Evolutionary conservation across 2,329 filamentous ascomycete species (phyloP).

Genomic region (Verticillium alfalfae): DNA sequence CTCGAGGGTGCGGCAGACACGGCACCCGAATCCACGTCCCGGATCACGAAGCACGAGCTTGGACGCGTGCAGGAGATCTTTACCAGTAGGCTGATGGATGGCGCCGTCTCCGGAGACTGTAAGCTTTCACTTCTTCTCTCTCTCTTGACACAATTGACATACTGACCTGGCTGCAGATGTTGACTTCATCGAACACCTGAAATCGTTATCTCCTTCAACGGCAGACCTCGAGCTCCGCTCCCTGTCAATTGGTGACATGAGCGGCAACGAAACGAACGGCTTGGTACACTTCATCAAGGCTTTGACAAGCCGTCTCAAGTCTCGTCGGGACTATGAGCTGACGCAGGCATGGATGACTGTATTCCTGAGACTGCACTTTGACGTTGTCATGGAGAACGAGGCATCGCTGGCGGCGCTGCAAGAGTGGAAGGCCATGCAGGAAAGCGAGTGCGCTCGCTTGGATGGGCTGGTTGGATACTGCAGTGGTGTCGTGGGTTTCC

Average conservation of each 20-base stretch:
- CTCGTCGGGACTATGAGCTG: conserved; percentile 81
- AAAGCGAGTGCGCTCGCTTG: conserved; percentile 64
- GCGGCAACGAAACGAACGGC: conserved; percentile 57
- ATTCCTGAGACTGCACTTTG: conserved; percentile 74
- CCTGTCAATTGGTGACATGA: conserved; percentile 42
- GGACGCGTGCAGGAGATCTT: conserved; percentile 53
- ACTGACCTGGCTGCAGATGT: conserved; percentile 35
- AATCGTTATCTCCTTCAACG: conserved; percentile 74
- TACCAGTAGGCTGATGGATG: conserved; percentile 49
- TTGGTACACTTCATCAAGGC: conserved; percentile 75
- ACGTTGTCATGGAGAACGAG: conserved; percentile 44
- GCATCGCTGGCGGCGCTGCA: conserved; percentile 53
- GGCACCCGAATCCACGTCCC: conserved; percentile 46
- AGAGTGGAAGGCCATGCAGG: conserved; percentile 69
- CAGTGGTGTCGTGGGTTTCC: conserved; percentile 76
- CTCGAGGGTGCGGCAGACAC: conserved; percentile 25
- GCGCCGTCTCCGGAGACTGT: conserved; percentile 55
- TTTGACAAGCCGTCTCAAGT: conserved; percentile 62
- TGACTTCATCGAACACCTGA: conserved; percentile 71
- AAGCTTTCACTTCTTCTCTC: conserved; percentile 23
- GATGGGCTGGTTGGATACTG: conserved; percentile 80
- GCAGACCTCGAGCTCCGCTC: conserved; percentile 90
- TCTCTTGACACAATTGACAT: too few relatives aligned
- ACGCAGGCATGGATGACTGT: conserved; percentile 98
- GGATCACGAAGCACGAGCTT: conserved; percentile 64